These are phyloP conservation scores for Thuja plicata DNA, from an alignment of 83 land plant genomes.

Conservation along the genomic window DNA sequence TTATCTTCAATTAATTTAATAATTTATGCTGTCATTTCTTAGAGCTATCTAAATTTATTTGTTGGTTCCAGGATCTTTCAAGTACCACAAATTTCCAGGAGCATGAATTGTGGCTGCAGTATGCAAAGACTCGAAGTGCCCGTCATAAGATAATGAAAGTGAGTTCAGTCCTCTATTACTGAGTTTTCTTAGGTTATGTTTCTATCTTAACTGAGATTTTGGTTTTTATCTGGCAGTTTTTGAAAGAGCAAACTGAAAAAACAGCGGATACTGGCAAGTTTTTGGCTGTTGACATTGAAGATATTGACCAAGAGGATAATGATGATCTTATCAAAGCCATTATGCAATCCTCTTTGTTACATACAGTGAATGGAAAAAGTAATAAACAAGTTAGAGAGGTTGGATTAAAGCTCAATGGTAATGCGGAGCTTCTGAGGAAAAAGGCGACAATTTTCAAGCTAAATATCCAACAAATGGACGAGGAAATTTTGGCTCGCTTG, in stretches of 20 bases:
- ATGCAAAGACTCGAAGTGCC: constrained; percentile 96
- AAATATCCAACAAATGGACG: constrained; percentile 41
- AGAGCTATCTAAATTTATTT: not conserved
- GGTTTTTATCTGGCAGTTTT: constrained; percentile 47
- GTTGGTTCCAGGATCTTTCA: constrained; percentile 63
- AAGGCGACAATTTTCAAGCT: not conserved
- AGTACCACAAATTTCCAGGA: constrained; percentile 72
- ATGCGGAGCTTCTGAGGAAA: constrained; percentile 22
- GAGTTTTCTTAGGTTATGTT: constrained; percentile 13
- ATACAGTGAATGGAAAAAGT: constrained; percentile 53
- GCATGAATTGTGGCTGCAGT: constrained; percentile 91
- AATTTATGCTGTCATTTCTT: not conserved
- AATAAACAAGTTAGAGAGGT: constrained; percentile 40
- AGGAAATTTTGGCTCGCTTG: constrained; percentile 65
- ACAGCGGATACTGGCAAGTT: constrained; percentile 70
- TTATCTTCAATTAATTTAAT: not conserved
- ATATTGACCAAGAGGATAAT: constrained; percentile 19
- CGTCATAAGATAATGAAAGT: constrained; percentile 95
- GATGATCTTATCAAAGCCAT: constrained; percentile 19
- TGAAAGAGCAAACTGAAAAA: constrained; percentile 70
- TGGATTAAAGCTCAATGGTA: constrained; percentile 36
- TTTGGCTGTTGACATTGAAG: constrained; percentile 73
- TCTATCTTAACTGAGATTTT: not conserved
- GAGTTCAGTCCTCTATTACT: constrained; percentile 6
- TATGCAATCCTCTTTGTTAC: constrained; percentile 18